Base-by-base conservation (phyloP, 352 stramenopile species). In the Plasmopara muralis region DNA sequence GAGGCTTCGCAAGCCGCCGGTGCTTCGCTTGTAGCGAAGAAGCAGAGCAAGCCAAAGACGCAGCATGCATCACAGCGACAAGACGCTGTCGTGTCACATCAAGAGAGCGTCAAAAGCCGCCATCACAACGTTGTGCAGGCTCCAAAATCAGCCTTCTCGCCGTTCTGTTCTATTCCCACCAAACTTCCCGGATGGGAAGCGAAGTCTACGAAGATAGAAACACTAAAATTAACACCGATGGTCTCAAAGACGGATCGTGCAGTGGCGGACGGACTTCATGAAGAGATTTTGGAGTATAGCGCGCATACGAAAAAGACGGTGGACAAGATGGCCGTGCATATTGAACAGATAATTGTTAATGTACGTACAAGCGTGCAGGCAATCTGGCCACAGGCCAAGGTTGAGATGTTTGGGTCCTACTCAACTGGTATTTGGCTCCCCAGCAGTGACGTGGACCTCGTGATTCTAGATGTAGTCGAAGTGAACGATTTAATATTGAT, bases 351-450 rank as follows among this genome's bases (percentile, higher is more conserved):
- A 67, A 92, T 94, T 40, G 53, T 68, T 9, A 84, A 90, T 50
- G 83, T 94, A 16, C 66, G 74, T 9, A 45, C 50, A 29, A 84
- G 81, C 38, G 83, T 92, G 14, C 54, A 71, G 45, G 66, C 78
- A 39, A 57, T 94, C 9, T 94, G 83, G 83, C 70, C 78, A 6
- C 66, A 82, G 48, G 83, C 83, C 12, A 74, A 68, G 14, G 78
- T 94, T 14, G 83, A 94, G 49, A 85, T 80, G 0, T 94, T 89
- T 47, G 83, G 83, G 2, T 92, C 81, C 16, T 94, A 92, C 56
- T 88, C 83, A 31, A 94, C 83, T 0, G 83, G 83, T 28, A 88
- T 94, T 52, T 94, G 83, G 83, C 66, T 94, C 10, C 83, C 83
- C 14, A 89, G 73, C 47, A 94, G 83, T 43, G 83, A 94, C 47